Evolutionary conservation across 371 early-diverging fungal species (phyloP), one percentile per base, ranked within the genome.

Genomic region (Lichtheimia ramosa): DNA sequence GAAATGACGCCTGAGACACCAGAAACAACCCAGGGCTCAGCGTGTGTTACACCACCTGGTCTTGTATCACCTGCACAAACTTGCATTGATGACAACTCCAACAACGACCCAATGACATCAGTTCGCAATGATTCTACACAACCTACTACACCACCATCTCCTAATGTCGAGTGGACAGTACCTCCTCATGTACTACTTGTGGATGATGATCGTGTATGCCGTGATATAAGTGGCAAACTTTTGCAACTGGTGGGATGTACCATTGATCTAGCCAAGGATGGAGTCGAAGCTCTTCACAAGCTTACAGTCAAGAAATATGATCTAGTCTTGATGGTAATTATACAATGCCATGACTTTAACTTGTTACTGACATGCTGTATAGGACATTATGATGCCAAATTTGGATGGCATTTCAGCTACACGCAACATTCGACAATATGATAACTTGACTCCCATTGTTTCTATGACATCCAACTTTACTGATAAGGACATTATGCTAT

Each of bases 401-500:
- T 64, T 91, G 61, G 91, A 91, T 69, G 91, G 93, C 24, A 87
- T 87, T n/a, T 77, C 84, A 3, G 87, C 91, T 1, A 90, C 91
- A 3, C 70, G 81, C 14, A 86, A 77, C 25, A 92, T 94, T 53
- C 84, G 92, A 43, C 86, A 87, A 67, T 88, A 88, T 64, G 91
- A 91, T 65, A 69, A 77, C 20, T 58, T 71, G 46, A 90, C 90
- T 3, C 91, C 92, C 0, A 89, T 93, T 43, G 87, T 93, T 46
- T 84, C 87, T 12, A 89, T 93, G 90, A 93, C 92, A n/a, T 83
- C 84, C 5, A 87, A 86, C 59, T 84, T 83, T 6, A 81, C 90
- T 5, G 84, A 83, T 24, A 72, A 64, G 54, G 92, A 92, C 54
- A 82, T 87, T 53, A 72, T 83, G 66, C 82, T 79, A 42, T 93